Base-by-base conservation (phyloP, 495 filamentous ascomycete species). In the Aspergillus haitiensis region DNA sequence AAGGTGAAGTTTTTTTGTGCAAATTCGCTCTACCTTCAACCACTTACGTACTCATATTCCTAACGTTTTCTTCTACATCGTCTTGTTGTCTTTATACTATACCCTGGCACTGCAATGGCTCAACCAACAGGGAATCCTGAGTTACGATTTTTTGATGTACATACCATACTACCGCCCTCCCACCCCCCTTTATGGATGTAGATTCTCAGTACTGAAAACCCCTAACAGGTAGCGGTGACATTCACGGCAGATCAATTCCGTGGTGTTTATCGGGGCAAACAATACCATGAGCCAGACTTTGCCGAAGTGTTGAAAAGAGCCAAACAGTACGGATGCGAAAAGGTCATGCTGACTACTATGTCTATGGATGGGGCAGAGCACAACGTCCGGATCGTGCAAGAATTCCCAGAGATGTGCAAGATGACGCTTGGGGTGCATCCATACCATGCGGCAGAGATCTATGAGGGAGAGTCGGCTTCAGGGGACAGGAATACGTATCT, bases 211-310 rank as follows among this genome's bases (percentile, higher is more conserved):
- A 27, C 21, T 27, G 21, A 27, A 27, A 27, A 27, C 21, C 21
- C 21, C 21, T 27, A 27, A 5, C 54, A 69, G 70, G 70, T 70
- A 2, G 70, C 65, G 0, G 68, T 73, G 2, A 70, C 70, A 31
- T 73, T 55, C 60, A 73, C 70, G 1, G 68, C 70, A n/a, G 65
- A 70, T 34, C 66, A 71, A 60, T 73, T 71, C 59, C 68, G 67
- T 32, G 68, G 68, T 13, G 65, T 73, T 46, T 73, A 73, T 46
- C 68, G 70, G 0, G 68, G 67, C 32, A 73, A 72, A 42, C 36
- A 61, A 52, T 70, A 73, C 59, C 70, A 73, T 21, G 65, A 63
- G 18, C 48, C 66, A 0, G 70, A 73, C 21, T 71, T 66, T 33
- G 56, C 32, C 0, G 56, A 65, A 7, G 68, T 71, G 6, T 54